phyloP scores from a whole-genome alignment of 768 basidiomycete genomes.

The Imleria badia region DNA sequence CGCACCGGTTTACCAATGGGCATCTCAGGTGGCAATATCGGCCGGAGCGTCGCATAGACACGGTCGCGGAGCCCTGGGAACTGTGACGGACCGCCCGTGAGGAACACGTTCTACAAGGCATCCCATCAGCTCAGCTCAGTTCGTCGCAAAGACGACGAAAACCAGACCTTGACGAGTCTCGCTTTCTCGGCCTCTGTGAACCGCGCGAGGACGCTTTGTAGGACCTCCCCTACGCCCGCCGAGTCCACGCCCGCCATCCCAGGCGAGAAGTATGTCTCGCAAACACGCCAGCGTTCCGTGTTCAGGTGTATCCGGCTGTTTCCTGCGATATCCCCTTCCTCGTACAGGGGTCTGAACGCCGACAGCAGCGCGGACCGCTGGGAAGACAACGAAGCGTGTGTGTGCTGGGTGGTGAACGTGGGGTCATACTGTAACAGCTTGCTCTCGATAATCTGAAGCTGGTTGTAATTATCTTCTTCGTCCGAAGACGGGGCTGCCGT shows the following conservation, averaged over 20 bases:
- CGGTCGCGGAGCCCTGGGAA: slow-evolving; percentile 68
- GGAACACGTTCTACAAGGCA: slow-evolving; percentile 71
- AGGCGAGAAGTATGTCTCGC: slow-evolving; percentile 91
- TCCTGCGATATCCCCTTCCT: slow-evolving; percentile 71
- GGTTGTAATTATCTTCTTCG: slow-evolving; percentile 82
- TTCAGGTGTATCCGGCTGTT: slow-evolving; percentile 82
- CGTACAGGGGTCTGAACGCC: slow-evolving; percentile 79
- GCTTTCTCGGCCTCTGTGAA: slow-evolving; percentile 68
- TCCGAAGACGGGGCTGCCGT: slow-evolving; percentile 72
- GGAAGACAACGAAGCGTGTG: slow-evolving; percentile 73
- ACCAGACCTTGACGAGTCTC: slow-evolving; percentile 70
- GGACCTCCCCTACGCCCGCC: slow-evolving; percentile 90
- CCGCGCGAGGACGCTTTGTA: slow-evolving; percentile 76
- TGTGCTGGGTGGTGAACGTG: slow-evolving; percentile 76
- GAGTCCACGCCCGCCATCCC: slow-evolving; percentile 94
- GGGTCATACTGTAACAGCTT: slow-evolving; percentile 85
- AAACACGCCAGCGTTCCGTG: slow-evolving; percentile 86
- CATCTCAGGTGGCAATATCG: slow-evolving; percentile 83
- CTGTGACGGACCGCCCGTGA: slow-evolving; percentile 81
- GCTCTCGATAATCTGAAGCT: slow-evolving; percentile 72
- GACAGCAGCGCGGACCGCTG: slow-evolving; percentile 83
- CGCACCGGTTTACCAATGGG: slow-evolving; percentile 54
- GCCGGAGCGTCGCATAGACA: slow-evolving; percentile 72
- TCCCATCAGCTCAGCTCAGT: neutral
- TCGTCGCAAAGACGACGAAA: neutral